Evolutionary conservation across 2,329 filamentous ascomycete species (phyloP), one percentile per base, ranked within the genome.

Genomic region (Triangularia setosa): DNA sequence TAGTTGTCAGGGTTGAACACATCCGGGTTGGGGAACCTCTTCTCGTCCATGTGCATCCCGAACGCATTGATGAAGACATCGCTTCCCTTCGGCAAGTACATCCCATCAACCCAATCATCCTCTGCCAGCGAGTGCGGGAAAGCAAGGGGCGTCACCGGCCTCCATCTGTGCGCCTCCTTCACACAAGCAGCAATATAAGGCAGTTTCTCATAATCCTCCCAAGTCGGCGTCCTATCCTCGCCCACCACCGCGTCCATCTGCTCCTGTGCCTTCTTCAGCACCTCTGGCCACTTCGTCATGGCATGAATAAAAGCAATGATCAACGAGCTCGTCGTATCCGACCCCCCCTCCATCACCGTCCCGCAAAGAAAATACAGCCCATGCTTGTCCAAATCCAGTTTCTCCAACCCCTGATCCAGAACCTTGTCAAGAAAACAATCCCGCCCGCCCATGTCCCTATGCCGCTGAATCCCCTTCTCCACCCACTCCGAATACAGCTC

Each of bases 111-210:
- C 65, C 68, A 72, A 60, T 78, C 77, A 58, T 81, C 79, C 30
- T 73, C 70, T 18, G 71, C 66, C 23, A 79, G 75, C 1, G 71
- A 71, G 61, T 80, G 76, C 1, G 76, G 72, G 2, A 83, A 73
- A 0, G 72, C 71, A 1, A 75, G 56, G 0, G 74, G 75, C 0
- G 70, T 68, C 2, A 75, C 83, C 0, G 87, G 87, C 71, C 89
- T 86, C 52, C 89, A 69, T 11, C 88, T 82, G 73, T 89, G 85
- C 0, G 83, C 81, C 71, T 90, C 88, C 67, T 89, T 87, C 67
- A 90, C 80, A 28, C 83, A 83, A 1, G 87, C 87, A 68, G 87
- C 83, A 16, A 90, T 80, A 70, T 89, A 68, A 1, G 62, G 66
- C 24, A 68, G 35, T 5, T 53, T 58, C 4, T 33, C 72, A 0